A percentile compares a stretch with the other conserved stretches of the same genome.
Conservation (phyloP, 116 monocot genomes). For the Thalassia testudinum region DNA sequence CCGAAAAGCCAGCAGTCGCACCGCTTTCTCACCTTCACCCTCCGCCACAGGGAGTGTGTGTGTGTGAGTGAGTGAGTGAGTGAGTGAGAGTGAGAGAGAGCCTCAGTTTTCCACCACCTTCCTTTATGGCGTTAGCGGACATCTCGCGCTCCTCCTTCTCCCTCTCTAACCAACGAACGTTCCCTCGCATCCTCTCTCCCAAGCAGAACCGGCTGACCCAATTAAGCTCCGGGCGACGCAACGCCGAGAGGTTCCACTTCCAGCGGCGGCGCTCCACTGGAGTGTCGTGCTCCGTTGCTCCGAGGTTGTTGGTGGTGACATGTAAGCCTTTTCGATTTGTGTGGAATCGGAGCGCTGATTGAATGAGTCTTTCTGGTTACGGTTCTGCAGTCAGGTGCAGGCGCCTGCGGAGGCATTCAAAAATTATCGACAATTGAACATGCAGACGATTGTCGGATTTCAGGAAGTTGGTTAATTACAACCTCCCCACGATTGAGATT, state of each 20-base stretch:
- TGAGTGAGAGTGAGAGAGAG: too few relatives aligned
- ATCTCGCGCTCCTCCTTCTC: background rate
- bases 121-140: conserved; percentile 4
- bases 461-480: too few relatives aligned
- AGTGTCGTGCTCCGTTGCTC: conserved; percentile 63
- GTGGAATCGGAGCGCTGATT: background rate
- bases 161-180: background rate
- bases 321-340: background rate
- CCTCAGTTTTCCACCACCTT: background rate
- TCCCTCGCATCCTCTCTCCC: conserved; percentile 4
- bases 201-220: conserved; percentile 3
- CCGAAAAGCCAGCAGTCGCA: too few relatives aligned
- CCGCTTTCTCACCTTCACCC: too few relatives aligned
- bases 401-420: conserved; percentile 8
- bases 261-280: background rate
- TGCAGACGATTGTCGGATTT: too few relatives aligned
- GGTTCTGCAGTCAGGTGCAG: conserved; percentile 51
- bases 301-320: conserved; percentile 15
- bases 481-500: too few relatives aligned
- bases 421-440: too few relatives aligned
- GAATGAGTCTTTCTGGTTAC: background rate
- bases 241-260: background rate
- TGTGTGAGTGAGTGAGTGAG: too few relatives aligned
- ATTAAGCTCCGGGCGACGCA: background rate
- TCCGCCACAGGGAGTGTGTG: too few relatives aligned